Conservation (phyloP, 306 rosid species). For the Vigna unguiculata region DNA sequence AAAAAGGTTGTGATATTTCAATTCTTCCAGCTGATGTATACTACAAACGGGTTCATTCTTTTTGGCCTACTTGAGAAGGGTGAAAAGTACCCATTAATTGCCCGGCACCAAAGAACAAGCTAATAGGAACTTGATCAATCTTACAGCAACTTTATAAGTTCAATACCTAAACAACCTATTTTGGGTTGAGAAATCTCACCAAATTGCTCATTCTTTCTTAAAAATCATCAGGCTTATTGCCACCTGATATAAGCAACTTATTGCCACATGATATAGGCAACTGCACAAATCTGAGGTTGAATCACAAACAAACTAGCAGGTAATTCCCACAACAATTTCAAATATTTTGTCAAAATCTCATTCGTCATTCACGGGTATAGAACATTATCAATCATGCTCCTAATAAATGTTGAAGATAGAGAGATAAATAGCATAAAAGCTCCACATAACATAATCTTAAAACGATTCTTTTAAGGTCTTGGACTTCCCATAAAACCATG, state of each 20-base stretch:
- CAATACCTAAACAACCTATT: not conserved
- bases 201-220: not conserved
- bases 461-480: not conserved
- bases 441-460: not conserved
- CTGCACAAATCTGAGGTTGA: constrained; percentile 4
- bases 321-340: not conserved
- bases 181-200: not conserved
- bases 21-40: not conserved
- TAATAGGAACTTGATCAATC: not conserved
- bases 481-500: constrained; percentile 1
- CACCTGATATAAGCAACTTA: not conserved
- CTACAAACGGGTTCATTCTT: not conserved
- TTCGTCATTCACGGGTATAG: not conserved
- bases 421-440: not conserved
- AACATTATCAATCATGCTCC: not conserved
- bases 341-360: not conserved
- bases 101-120: not conserved
- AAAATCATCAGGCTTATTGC: not conserved
- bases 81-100: not conserved
- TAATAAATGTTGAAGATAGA: not conserved
- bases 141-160: not conserved
- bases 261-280: not conserved
- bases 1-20: not conserved
- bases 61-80: not conserved
- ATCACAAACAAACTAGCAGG: not conserved